phyloP scores from a whole-genome alignment of 225 moss, liverwort and hornwort genomes.

The Antitrichia curtipendula region DNA sequence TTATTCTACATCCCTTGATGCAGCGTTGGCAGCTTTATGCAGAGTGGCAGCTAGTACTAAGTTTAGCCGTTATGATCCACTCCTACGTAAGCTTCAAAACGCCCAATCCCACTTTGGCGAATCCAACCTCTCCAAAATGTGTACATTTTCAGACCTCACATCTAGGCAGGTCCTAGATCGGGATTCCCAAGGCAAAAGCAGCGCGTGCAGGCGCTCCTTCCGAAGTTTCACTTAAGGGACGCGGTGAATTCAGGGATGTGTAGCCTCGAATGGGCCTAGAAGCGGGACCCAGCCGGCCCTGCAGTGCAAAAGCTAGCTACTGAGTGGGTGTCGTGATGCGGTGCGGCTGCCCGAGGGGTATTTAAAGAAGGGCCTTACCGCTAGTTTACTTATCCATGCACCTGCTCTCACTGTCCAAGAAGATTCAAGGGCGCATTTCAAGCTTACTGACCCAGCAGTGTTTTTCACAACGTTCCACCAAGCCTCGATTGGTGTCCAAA shows the following conservation, averaged over 20 bases:
- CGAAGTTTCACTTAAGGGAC: neutral
- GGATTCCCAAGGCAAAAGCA: neutral
- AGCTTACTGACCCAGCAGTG: neutral
- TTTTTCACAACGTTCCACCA: neutral
- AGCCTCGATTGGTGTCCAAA: neutral
- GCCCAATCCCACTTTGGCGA: neutral
- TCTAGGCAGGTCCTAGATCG: fast-evolving
- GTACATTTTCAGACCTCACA: neutral
- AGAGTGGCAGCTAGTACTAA: neutral
- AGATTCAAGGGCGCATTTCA: neutral
- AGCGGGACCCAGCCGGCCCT: neutral
- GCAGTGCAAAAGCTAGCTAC: neutral
- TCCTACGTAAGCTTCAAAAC: neutral
- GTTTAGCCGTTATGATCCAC: neutral
- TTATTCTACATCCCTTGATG: neutral
- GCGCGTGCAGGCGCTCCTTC: neutral
- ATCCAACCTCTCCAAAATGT: fast-evolving
- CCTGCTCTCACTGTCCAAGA: neutral
- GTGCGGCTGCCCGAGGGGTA: neutral
- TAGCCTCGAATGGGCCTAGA: neutral
- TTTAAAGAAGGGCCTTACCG: neutral
- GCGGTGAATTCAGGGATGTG: neutral
- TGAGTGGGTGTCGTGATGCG: neutral
- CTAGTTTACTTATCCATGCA: neutral
- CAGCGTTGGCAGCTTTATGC: neutral